Percentiles rank a stretch among this genome's conserved stretches.
These are phyloP conservation scores for Inosperma sp. DNA, from an alignment of 768 basidiomycete species.

Conservation along the genomic window DNA sequence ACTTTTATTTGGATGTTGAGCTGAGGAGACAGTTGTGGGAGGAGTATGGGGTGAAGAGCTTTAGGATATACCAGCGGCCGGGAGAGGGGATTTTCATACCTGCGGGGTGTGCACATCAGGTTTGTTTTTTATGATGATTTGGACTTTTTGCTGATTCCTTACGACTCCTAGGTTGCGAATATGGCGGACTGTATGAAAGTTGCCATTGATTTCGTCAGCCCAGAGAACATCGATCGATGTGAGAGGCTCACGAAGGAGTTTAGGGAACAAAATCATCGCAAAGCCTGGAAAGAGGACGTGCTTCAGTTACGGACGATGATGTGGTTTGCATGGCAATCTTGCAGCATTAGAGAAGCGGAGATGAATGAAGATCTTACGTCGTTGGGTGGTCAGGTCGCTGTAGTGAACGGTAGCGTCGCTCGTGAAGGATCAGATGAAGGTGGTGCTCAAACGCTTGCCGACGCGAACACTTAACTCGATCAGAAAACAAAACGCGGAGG, in stretches of 20 bases:
- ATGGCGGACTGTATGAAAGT: conserved; percentile 95
- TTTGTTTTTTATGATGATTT: conserved; percentile 27
- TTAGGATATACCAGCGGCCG: conserved; percentile 82
- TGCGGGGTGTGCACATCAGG: conserved; percentile 90
- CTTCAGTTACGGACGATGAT: conserved; percentile 88
- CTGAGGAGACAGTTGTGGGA: conserved; percentile 65
- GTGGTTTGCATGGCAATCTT: conserved; percentile 90
- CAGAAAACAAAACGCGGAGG: too few species aligned
- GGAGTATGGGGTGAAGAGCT: conserved; percentile 66
- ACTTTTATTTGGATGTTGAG: conserved; percentile 73
- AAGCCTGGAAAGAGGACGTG: conserved; percentile 93
- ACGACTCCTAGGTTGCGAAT: conserved; percentile 68
- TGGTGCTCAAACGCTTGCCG: too few species aligned
- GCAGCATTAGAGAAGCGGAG: conserved; percentile 36
- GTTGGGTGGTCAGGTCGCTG: conserved; percentile 4
- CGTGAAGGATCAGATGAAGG: neutral
- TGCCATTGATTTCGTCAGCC: conserved; percentile 90
- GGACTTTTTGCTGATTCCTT: neutral
- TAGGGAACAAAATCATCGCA: conserved; percentile 80
- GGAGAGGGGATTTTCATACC: conserved; percentile 96
- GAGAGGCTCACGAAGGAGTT: conserved; percentile 85
- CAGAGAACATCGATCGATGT: conserved; percentile 86
- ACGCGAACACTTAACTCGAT: too few species aligned
- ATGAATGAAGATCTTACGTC: conserved; percentile 10
- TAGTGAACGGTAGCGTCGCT: neutral